A percentile compares a stretch with the other conserved stretches of the same genome.
Evolutionary conservation across 768 basidiomycete species (phyloP).

Genomic region (Pleurotus platypus): DNA sequence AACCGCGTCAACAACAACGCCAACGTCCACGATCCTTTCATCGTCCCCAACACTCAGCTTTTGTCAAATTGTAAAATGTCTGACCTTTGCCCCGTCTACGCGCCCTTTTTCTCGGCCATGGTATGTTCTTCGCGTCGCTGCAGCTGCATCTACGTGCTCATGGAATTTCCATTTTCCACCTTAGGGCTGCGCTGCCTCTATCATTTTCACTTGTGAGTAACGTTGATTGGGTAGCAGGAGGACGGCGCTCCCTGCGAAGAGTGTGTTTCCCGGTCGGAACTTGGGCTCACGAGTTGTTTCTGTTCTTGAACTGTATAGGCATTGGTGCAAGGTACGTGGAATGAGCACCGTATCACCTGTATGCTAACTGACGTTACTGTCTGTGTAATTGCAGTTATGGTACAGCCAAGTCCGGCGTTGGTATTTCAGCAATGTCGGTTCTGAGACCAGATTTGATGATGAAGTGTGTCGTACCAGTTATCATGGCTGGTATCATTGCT

Average conservation of each 20-base stretch:
- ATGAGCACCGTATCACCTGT: background rate
- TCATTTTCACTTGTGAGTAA: conserved; percentile 93
- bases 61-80: conserved; percentile 43
- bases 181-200: conserved; percentile 94
- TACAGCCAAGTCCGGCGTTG: conserved; percentile 98
- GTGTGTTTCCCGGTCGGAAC: background rate
- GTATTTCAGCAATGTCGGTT: conserved; percentile 97
- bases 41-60: conserved; percentile 3
- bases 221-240: background rate
- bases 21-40: conserved; percentile 11
- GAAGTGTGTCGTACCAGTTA: conserved; percentile 95
- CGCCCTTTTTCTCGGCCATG: conserved; percentile 98
- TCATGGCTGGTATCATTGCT: conserved; percentile 99
- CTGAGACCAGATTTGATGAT: conserved; percentile 97
- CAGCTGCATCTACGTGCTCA: conserved; percentile 10
- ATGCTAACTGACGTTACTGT: conserved; percentile 13
- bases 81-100: conserved; percentile 90
- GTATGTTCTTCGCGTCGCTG: conserved; percentile 38
- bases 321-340: conserved; percentile 77
- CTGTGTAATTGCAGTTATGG: conserved; percentile 67
- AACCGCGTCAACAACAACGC: background rate
- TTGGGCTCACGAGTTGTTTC: background rate
- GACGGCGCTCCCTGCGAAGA: background rate
- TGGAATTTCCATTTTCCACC: conserved; percentile 2
- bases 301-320: conserved; percentile 36